Percentiles rank a stretch among this genome's conserved stretches.
These are phyloP conservation scores for Botrytis byssoidea DNA, from an alignment of 2,329 filamentous ascomycete species.

Conservation along the genomic window DNA sequence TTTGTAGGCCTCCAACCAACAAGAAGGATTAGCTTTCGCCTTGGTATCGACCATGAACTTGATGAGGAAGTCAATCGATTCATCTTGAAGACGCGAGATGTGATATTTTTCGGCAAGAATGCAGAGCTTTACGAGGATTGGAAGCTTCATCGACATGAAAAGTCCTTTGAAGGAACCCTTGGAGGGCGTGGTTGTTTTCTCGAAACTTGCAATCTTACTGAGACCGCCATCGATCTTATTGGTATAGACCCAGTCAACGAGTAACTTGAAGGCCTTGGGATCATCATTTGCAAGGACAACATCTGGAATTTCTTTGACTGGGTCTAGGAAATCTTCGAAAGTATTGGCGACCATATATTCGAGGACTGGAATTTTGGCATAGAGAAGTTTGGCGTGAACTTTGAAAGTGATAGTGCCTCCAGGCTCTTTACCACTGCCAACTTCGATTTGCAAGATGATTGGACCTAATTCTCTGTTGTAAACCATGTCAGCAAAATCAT, in stretches of 20 bases:
- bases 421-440: not conserved
- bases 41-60: conserved; percentile 10
- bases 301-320: not conserved
- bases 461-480: not conserved
- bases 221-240: not conserved
- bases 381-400: not conserved
- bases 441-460: not conserved
- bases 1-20: conserved; percentile 6
- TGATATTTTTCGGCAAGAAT: not conserved
- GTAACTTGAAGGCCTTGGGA: not conserved
- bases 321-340: not conserved
- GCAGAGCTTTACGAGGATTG: not conserved
- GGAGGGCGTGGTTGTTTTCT: not conserved
- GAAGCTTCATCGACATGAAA: not conserved
- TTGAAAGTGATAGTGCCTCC: not conserved
- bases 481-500: not conserved
- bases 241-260: not conserved
- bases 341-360: not conserved
- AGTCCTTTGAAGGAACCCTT: not conserved
- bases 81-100: not conserved
- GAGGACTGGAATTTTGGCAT: not conserved
- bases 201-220: not conserved
- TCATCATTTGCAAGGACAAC: not conserved
- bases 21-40: not conserved
- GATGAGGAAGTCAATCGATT: not conserved